phyloP scores from a whole-genome alignment of 1,284 basidiomycete genomes.

The Ustilago cynodontis region DNA sequence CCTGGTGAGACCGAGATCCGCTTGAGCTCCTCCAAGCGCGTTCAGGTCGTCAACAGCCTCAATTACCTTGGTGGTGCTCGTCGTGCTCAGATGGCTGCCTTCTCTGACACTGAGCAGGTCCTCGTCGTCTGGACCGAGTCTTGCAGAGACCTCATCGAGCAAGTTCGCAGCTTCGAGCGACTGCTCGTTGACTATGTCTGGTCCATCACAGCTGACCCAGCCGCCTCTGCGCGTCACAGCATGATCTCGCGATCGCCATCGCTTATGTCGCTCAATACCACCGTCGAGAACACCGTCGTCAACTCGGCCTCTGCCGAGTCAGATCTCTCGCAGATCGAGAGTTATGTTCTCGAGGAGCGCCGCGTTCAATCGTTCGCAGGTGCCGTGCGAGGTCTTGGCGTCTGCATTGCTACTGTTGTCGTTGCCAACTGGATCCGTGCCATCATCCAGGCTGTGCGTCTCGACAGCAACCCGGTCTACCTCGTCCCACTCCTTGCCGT shows the following conservation, averaged over 20 bases:
- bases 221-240: slow-evolving; percentile 32
- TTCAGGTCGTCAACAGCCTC: slow-evolving; percentile 72
- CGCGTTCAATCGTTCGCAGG: slow-evolving; percentile 20
- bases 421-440: slow-evolving; percentile 32
- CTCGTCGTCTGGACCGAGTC: slow-evolving; percentile 81
- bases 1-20: slow-evolving; percentile 44
- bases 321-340: slow-evolving; percentile 20
- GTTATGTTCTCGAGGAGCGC: slow-evolving; percentile 25
- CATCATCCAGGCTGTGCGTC: slow-evolving; percentile 30
- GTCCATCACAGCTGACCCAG: slow-evolving; percentile 66
- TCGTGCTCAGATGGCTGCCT: slow-evolving; percentile 86
- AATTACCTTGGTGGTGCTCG: slow-evolving; percentile 77
- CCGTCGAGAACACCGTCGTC: slow-evolving; percentile 23
- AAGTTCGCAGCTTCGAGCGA: slow-evolving; percentile 76
- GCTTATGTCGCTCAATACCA: slow-evolving; percentile 32
- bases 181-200: slow-evolving; percentile 85
- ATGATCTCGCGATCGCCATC: slow-evolving; percentile 36
- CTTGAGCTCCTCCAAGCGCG: slow-evolving; percentile 39
- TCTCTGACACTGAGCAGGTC: slow-evolving; percentile 81
- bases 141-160: slow-evolving; percentile 72
- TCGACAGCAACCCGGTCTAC: slow-evolving; percentile 30
- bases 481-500: slow-evolving; percentile 25
- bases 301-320: slow-evolving; percentile 16
- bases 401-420: slow-evolving; percentile 30
- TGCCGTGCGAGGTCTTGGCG: slow-evolving; percentile 26